These are phyloP conservation scores for Auricularia sp. DNA, from an alignment of 768 basidiomycete species.

Conservation along the genomic window DNA sequence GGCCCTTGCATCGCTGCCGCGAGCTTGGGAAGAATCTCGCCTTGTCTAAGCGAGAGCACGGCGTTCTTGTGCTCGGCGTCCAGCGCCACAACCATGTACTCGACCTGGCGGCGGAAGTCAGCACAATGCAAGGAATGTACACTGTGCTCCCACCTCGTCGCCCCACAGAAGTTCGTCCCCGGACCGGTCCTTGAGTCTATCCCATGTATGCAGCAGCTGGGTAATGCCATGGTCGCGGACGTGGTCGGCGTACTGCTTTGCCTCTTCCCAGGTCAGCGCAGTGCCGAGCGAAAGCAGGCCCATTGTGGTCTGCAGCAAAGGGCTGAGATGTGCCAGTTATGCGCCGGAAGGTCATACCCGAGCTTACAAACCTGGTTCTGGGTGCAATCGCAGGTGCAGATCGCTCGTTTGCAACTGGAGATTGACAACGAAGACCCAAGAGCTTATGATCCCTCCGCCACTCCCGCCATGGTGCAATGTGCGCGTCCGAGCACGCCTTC, in stretches of 20 bases:
- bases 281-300: constrained; percentile 90
- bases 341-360: background rate
- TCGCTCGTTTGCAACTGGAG: no score
- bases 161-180: constrained; percentile 96
- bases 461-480: background rate
- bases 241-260: constrained; percentile 78
- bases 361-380: background rate
- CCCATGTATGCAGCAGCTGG: constrained; percentile 91
- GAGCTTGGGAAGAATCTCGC: constrained; percentile 81
- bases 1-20: constrained; percentile 14
- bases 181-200: constrained; percentile 77
- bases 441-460: background rate
- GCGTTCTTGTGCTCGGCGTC: constrained; percentile 72
- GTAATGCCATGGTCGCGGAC: constrained; percentile 87
- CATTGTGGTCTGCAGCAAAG: constrained; percentile 37
- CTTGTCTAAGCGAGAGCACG: constrained; percentile 85
- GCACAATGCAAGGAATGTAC: background rate
- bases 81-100: constrained; percentile 90
- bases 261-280: constrained; percentile 84
- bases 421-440: no score
- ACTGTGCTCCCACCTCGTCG: constrained; percentile 63
- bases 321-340: background rate
- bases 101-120: constrained; percentile 46
- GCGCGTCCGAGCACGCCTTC: background rate
- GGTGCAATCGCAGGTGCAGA: no score